Evolutionary conservation across 129 eudicot genomes (phyloP), one percentile per base, ranked within the genome.

Genomic region (Ambrosia artemisiifolia): DNA sequence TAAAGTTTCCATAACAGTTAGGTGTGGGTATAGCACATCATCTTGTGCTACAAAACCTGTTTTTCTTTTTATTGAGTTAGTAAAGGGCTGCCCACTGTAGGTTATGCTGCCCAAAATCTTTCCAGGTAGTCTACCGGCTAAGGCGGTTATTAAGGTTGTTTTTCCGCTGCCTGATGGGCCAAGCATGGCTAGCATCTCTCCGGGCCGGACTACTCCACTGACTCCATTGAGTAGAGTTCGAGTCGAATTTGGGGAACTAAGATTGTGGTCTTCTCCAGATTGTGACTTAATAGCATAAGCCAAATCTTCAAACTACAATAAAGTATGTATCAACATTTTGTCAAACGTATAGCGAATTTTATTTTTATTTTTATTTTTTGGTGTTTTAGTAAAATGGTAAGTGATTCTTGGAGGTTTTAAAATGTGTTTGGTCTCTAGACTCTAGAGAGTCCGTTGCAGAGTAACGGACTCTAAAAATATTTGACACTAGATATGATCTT

Each of bases 151-250:
- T 53, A 92, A 82, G 48, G 97, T 92, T 18, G 97, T 92, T 71
- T 92, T 92, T 3, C 97, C 97, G 46, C 96, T 88, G 2, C 97
- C 97, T 0, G 96, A 92, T 9, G 97, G 97, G 46, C 97, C 97
- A 0, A 92, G 76, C 97, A 92, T 88, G 18, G 96, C 97, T 7
- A 88, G 83, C 20, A 92, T 50, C 42, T 92, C 97, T 5, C 97
- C 96, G 0, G 97, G 96, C 18, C 81, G 60, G 13, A 85, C 97
- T 5, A 82, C 79, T 19, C 97, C 97, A n/a, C 83, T 84, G 12
- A 88, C 94, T 14, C 85, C 86, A 7, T 77, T 86, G 6, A 92
- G 85, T 49, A 92, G 53, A 33, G 75, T 74, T 4, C 86, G 76
- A 6, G 79, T 85, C 38, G 44, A 7, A 48, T 81, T 78, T 18